These are phyloP conservation scores for Venustampulla echinocandica DNA, from an alignment of 495 filamentous ascomycete species.

Conservation along the genomic window DNA sequence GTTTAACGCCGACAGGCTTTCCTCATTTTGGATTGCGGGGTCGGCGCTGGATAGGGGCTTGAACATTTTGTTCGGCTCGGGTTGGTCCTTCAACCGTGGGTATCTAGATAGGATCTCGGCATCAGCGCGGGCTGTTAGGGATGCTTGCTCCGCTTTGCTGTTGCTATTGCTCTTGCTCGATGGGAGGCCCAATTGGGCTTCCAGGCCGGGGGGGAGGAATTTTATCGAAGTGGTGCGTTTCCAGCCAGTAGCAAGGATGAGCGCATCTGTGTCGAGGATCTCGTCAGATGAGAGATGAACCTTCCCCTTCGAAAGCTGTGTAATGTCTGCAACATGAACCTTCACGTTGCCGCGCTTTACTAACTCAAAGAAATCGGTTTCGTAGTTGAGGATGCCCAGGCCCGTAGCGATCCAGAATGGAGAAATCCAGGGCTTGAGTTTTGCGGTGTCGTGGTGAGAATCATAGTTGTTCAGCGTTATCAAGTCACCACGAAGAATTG, in stretches of 20 bases:
- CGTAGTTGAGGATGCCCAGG: conserved; percentile 63
- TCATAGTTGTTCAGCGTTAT: conserved; percentile 49
- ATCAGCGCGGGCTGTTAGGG: conserved; percentile 40
- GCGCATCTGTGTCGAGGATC: conserved; percentile 46
- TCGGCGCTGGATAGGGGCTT: conserved; percentile 34
- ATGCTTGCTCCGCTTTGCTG: not conserved
- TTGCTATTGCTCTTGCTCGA: not conserved
- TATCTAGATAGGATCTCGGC: conserved; percentile 56
- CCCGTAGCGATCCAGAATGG: conserved; percentile 55
- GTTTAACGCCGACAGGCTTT: conserved; percentile 34
- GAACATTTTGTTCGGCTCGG: conserved; percentile 33
- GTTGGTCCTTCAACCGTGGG: conserved; percentile 49
- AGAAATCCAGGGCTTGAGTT: conserved; percentile 55
- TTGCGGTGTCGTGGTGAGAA: conserved; percentile 51
- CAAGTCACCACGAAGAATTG: conserved; percentile 50
- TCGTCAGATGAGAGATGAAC: conserved; percentile 51
- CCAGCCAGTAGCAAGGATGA: conserved; percentile 68
- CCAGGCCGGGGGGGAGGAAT: conserved; percentile 45
- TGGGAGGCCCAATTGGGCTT: conserved; percentile 25
- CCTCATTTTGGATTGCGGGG: not conserved
- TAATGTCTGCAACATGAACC: conserved; percentile 56
- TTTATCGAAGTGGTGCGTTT: conserved; percentile 53
- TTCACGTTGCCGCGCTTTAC: conserved; percentile 49
- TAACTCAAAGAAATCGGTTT: conserved; percentile 53
- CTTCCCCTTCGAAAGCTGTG: conserved; percentile 33